Base-by-base conservation (phyloP, 768 basidiomycete species). In the Lanmaoa pseudosensibilis region DNA sequence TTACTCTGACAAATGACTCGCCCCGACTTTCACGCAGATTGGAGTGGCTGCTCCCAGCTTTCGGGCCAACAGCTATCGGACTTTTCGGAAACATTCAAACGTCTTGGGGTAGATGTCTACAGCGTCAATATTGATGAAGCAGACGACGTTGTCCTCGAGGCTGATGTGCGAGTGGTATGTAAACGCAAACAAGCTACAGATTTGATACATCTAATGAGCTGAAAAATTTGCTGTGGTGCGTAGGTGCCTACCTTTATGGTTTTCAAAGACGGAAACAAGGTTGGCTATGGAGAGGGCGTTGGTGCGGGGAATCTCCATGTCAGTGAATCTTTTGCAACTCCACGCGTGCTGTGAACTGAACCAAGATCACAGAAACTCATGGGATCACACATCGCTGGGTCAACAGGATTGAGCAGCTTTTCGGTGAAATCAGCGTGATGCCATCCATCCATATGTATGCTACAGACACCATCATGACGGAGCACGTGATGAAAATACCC, bases 41-140 rank as follows among this genome's bases (percentile, higher is more conserved):
- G 54, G 58, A 57, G 51, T 52, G 59, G 56, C 16, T 53, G 25
- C 37, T 61, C 47, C 18, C 25, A 38, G 34, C 41, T 54, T 7
- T 60, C 50, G 21, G 55, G 55, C 10, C 62, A 58, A 44, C 53
- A 34, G 10, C 54, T 67, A 6, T 56, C 56, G 0, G 60, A 66
- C 5, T 47, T 69, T 33, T 56, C 65, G 5, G 67, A 71, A 6
- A 41, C 64, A 12, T 60, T 62, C 6, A 66, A 70, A 21, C 66
- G 62, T 50, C 57, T 70, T 3, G 73, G 67, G 13, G 66, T 87
- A 52, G 76, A 78, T 18, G 87, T 89, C 69, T 88, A 85, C 78
- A 88, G 87, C 67, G 84, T 91, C 54, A 83, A 93, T 59, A 81
- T 90, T 32, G 90, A 93, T 62, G 75, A 74, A 37, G 80, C 80